A percentile compares a stretch with the other conserved stretches of the same genome.
phyloP scores from a whole-genome alignment of 2,329 filamentous ascomycete species.

The Thermomyces lanuginosus region DNA sequence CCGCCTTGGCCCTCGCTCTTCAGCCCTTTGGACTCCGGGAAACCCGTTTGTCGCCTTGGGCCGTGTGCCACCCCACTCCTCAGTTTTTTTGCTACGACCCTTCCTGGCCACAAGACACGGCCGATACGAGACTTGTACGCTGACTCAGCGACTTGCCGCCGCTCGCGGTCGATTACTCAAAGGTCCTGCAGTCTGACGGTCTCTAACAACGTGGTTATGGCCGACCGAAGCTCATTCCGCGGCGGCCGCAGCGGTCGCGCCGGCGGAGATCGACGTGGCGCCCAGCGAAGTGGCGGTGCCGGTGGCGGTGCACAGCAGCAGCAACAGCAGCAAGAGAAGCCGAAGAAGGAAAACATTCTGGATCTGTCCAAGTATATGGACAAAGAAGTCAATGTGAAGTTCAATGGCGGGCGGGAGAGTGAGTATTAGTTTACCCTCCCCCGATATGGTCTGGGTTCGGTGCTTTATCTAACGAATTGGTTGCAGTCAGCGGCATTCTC shows the following conservation, averaged over 20 bases:
- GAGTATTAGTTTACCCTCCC: slow-evolving; percentile 13
- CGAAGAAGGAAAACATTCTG: slow-evolving; percentile 94
- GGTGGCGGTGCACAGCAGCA: slow-evolving; percentile 32
- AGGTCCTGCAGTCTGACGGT: no score
- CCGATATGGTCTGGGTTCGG: no score
- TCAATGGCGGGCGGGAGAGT: slow-evolving; percentile 89
- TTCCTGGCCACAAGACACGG: no score
- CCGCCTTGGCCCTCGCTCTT: no score
- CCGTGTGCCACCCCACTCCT: no score
- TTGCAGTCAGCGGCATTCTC: slow-evolving; percentile 62
- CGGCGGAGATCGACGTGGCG: slow-evolving; percentile 23
- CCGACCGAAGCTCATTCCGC: slow-evolving; percentile 37
- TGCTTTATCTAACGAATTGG: neutral
- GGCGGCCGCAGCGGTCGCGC: slow-evolving; percentile 23
- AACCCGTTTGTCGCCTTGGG: no score
- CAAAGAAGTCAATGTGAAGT: slow-evolving; percentile 88
- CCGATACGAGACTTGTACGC: no score
- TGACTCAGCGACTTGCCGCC: no score
- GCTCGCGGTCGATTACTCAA: no score
- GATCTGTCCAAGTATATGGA: slow-evolving; percentile 95
- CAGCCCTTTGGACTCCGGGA: no score
- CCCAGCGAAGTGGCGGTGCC: slow-evolving; percentile 23
- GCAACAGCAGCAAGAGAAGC: slow-evolving; percentile 48
- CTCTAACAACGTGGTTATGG: slow-evolving; percentile 16
- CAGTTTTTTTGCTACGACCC: no score